Evolutionary conservation across 2,329 filamentous ascomycete species (phyloP).

Genomic region (Chrysosporium queenslandicum): DNA sequence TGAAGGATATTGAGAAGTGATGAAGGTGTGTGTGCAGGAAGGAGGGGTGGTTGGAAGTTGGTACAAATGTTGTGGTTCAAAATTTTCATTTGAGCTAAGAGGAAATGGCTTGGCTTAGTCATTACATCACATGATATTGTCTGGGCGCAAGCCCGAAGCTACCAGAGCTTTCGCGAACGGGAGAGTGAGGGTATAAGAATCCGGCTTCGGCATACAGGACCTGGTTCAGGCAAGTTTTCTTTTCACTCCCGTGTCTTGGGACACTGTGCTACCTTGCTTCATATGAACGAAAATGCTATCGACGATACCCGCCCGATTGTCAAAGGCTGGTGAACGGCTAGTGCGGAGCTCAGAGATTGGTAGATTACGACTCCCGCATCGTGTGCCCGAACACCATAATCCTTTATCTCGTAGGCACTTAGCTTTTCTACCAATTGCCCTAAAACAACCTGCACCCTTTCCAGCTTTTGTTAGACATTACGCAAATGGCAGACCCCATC

Average conservation of each 20-base stretch:
- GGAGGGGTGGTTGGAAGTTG: constrained; percentile 15
- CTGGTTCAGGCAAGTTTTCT: background rate
- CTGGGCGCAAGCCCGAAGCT: constrained; percentile 1
- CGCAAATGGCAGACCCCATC: constrained; percentile 61
- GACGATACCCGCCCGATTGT: constrained; percentile 1
- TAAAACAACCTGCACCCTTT: constrained; percentile 9
- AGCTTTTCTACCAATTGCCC: background rate
- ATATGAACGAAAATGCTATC: background rate
- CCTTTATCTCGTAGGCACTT: background rate
- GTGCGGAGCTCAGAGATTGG: constrained; percentile 1
- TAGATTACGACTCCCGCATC: background rate
- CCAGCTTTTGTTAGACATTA: constrained; percentile 31
- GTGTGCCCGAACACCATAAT: background rate
- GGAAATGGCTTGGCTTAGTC: background rate
- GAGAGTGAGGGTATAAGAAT: background rate
- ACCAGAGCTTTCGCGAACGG: constrained; percentile 12
- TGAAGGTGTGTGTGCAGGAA: constrained; percentile 19
- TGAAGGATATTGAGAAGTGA: constrained; percentile 18
- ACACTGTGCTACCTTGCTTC: background rate
- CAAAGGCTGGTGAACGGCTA: constrained; percentile 1
- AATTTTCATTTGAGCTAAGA: constrained; percentile 4
- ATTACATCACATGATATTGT: constrained; percentile 7
- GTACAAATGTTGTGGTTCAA: constrained; percentile 8
- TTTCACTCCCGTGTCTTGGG: background rate
- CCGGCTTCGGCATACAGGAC: background rate